Base-by-base conservation (phyloP, 805 yeast species). In the Cyberlindnera xylosilytica region DNA sequence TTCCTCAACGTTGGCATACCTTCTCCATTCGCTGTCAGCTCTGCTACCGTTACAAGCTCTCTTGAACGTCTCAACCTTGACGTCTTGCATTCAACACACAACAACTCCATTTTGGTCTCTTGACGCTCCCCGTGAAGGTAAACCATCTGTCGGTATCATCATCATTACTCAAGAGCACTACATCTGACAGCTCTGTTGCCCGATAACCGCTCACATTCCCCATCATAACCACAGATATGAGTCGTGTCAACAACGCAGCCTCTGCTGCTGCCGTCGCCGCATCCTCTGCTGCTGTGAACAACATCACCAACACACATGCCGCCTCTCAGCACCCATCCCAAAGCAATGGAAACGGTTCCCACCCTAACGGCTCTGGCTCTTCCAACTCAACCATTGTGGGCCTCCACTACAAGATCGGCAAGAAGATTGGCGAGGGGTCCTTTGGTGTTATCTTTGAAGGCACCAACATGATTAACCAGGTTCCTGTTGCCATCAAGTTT, bases 391-490 rank as follows among this genome's bases (percentile, higher is more conserved):
- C 69, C 41, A 68, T 70, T 15, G 73, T 72, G 23, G 76, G 76
- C 12, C 58, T 71, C 32, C 95, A 86, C 61, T 86, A 82, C 63
- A 83, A 82, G 51, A 78, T 84, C 44, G 93, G 91, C 9, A 83
- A 84, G 57, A 86, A 86, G 63, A 86, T 86, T 41, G 95, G 95
- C 28, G 93, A 86, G 60, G 95, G 95, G 2, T 84, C 93, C 0
- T 86, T 86, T 68, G 95, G 95, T 27, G 84, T 85, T 8, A 81
- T 86, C 40, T 86, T 85, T 62, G 89, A 85, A 65, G 95, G 95
- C 31, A 76, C 79, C 43, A 87, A 86, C 57, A 66, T 86, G 47
- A 66, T 85, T 46, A 76, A 83, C 49, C 79, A 81, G 36, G 52
- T 58, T 4, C 70, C 68, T 3, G 91, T 85, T 24, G 93, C 90